These are phyloP conservation scores for Albophoma yamanashiensis DNA, from an alignment of 2,329 filamentous ascomycete species.

Conservation along the genomic window DNA sequence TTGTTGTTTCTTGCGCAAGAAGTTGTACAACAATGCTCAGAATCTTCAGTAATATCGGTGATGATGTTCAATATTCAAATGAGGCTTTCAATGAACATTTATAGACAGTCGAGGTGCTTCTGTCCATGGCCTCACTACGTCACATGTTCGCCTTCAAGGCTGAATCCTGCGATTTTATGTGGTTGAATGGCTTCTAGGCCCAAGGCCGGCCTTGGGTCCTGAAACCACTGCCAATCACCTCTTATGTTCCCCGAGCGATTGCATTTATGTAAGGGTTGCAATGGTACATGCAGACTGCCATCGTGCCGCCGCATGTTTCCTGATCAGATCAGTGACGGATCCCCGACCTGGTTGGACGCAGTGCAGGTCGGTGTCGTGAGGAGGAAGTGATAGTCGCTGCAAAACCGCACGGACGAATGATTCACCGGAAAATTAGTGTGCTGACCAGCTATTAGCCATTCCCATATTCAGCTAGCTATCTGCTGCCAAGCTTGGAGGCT, in stretches of 20 bases:
- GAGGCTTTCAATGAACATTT: neutral
- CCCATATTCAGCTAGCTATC: no score
- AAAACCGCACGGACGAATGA: no score
- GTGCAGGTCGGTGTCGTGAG: no score
- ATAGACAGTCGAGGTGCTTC: neutral
- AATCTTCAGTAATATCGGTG: neutral
- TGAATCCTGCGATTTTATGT: neutral
- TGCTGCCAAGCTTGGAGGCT: no score
- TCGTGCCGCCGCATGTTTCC: neutral
- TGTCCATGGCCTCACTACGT: neutral
- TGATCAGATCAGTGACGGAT: neutral
- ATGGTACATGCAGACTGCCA: neutral
- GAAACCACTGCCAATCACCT: neutral
- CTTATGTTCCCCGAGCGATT: no score
- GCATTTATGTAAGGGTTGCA: neutral
- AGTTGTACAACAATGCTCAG: neutral
- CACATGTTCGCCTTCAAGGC: neutral
- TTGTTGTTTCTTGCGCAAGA: neutral
- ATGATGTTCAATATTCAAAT: neutral
- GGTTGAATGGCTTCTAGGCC: neutral
- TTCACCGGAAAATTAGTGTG: no score
- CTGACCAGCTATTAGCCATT: no score
- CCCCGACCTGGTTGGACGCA: no score
- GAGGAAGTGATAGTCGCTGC: no score
- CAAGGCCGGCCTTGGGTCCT: neutral